phyloP scores from a whole-genome alignment of 2,329 filamentous ascomycete genomes.

The Decorospora gaudefroyi region DNA sequence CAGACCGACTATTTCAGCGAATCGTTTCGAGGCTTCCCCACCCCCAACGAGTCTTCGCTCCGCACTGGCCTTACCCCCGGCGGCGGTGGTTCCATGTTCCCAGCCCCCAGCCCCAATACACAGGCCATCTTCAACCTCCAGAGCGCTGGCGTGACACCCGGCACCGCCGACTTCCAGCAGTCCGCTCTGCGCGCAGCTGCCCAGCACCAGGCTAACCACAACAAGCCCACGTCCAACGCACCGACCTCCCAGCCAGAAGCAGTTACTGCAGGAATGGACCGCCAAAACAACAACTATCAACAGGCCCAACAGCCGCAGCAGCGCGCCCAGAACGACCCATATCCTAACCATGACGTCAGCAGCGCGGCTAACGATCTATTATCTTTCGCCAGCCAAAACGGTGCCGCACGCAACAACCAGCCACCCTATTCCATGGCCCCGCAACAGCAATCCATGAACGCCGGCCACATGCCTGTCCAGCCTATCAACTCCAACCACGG shows the following conservation, averaged over 20 bases:
- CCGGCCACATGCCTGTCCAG: slow-evolving; percentile 54
- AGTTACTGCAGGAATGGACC: slow-evolving; percentile 53
- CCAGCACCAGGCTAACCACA: slow-evolving; percentile 40
- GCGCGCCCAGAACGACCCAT: slow-evolving; percentile 62
- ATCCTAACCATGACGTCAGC: slow-evolving; percentile 85
- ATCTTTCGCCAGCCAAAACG: slow-evolving; percentile 75
- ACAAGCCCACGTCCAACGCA: slow-evolving; percentile 50
- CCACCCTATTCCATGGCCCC: slow-evolving; percentile 55
- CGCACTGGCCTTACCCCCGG: slow-evolving; percentile 91
- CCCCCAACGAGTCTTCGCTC: slow-evolving; percentile 93
- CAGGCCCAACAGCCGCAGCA: slow-evolving; percentile 48
- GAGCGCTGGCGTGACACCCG: slow-evolving; percentile 82
- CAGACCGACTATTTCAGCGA: slow-evolving; percentile 85
- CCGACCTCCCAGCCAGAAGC: slow-evolving; percentile 53
- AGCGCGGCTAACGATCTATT: slow-evolving; percentile 94
- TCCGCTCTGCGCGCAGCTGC: slow-evolving; percentile 82
- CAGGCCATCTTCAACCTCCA: slow-evolving; percentile 80
- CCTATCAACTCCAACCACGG: slow-evolving; percentile 57
- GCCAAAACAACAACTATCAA: slow-evolving; percentile 61
- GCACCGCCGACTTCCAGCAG: slow-evolving; percentile 91
- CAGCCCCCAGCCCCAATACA: slow-evolving; percentile 83
- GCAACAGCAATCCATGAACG: slow-evolving; percentile 46
- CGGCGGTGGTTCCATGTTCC: slow-evolving; percentile 96
- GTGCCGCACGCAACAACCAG: slow-evolving; percentile 59
- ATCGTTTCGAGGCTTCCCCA: slow-evolving; percentile 83